These are phyloP conservation scores for Penicillium macrosclerotiorum DNA, from an alignment of 495 filamentous ascomycete species.

Conservation along the genomic window DNA sequence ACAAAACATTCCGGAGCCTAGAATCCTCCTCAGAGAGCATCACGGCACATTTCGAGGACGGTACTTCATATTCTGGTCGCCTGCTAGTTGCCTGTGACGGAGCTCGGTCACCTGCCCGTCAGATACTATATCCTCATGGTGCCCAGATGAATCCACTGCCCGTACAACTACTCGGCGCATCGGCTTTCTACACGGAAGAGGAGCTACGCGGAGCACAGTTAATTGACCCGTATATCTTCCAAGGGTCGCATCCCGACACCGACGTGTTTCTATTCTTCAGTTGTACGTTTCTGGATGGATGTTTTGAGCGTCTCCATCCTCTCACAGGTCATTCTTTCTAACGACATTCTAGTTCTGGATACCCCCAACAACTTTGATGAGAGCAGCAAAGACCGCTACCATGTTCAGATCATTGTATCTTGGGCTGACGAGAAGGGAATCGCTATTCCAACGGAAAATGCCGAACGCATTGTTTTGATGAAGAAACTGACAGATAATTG, in stretches of 20 bases:
- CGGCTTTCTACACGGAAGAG: conserved; percentile 36
- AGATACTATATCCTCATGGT: conserved; percentile 33
- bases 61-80: conserved; percentile 40
- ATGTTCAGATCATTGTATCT: conserved; percentile 51
- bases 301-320: too few species aligned
- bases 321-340: not conserved
- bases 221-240: conserved; percentile 61
- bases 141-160: conserved; percentile 42
- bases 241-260: conserved; percentile 56
- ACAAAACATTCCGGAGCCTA: conserved; percentile 39
- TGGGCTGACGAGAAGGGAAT: conserved; percentile 48
- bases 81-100: conserved; percentile 60
- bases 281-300: conserved; percentile 18
- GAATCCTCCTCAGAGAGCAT: conserved; percentile 33
- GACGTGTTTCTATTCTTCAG: conserved; percentile 57
- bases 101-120: conserved; percentile 43
- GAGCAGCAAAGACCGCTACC: conserved; percentile 34
- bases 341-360: conserved; percentile 34
- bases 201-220: conserved; percentile 41
- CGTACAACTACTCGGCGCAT: conserved; percentile 48
- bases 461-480: conserved; percentile 49
- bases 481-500: conserved; percentile 51
- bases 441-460: conserved; percentile 38
- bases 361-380: conserved; percentile 45
- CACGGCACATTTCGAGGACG: conserved; percentile 52